A percentile compares a stretch with the other conserved stretches of the same genome.
Evolutionary conservation across 768 basidiomycete species (phyloP).

Genomic region (Daedaleopsis sinensis): DNA sequence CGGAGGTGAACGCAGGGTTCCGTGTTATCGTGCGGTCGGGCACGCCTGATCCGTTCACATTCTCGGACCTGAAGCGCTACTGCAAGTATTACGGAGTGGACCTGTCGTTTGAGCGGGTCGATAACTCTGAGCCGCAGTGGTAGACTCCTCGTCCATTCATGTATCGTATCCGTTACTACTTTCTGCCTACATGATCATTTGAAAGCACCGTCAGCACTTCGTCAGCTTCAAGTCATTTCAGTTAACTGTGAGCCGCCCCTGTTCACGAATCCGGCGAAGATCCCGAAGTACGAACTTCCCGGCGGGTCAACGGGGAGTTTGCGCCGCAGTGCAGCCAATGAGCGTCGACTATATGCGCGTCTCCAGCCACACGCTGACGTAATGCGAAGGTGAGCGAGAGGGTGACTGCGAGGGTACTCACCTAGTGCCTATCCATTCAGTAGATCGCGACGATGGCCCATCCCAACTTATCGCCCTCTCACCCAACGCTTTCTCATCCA

Average conservation of each 20-base stretch:
- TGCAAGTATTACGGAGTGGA: conserved; percentile 13
- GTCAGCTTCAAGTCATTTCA: too few species aligned
- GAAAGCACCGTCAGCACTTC: too few species aligned
- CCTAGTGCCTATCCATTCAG: conserved; percentile 16
- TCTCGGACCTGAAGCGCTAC: conserved; percentile 4
- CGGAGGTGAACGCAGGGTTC: not conserved
- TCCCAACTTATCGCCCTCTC: conserved; percentile 19
- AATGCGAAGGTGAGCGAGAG: conserved; percentile 14
- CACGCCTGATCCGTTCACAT: conserved; percentile 14
- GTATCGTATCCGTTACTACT: not conserved
- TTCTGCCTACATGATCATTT: not conserved
- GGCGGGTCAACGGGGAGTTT: too few species aligned
- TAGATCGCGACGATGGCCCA: conserved; percentile 19
- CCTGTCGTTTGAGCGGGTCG: conserved; percentile 16
- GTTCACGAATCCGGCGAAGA: too few species aligned
- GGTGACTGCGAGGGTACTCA: conserved; percentile 27
- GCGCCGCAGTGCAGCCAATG: conserved; percentile 12
- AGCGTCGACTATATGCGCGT: not conserved
- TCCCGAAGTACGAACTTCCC: too few species aligned
- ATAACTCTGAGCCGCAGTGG: not conserved
- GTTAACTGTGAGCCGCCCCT: too few species aligned
- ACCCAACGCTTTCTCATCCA: not conserved
- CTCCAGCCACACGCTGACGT: conserved; percentile 11
- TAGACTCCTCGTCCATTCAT: not conserved
- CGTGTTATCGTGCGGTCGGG: conserved; percentile 18